These are phyloP conservation scores for Helotiales sp. DNA, from an alignment of 2,329 filamentous ascomycete species.

Conservation along the genomic window DNA sequence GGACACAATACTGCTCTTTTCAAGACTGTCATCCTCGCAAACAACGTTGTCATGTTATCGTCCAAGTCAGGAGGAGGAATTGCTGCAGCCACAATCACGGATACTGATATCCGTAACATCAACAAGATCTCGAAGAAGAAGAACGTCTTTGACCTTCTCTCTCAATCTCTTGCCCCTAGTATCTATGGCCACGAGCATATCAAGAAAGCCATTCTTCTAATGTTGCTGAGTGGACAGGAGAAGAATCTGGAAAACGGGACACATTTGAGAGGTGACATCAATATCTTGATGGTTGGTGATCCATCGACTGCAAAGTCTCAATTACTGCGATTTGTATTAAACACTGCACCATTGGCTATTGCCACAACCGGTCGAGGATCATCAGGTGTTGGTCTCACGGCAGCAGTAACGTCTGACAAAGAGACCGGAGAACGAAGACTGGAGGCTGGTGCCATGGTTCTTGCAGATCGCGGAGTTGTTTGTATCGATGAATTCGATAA, in stretches of 20 bases:
- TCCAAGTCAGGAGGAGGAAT: conserved; percentile 96
- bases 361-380: conserved; percentile 96
- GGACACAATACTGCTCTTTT: conserved; percentile 91
- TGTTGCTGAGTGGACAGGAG: conserved; percentile 94
- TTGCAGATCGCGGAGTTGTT: conserved; percentile 93
- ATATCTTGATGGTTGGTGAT: conserved; percentile 98
- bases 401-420: conserved; percentile 94
- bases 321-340: conserved; percentile 92
- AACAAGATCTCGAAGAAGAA: conserved; percentile 96
- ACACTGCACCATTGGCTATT: conserved; percentile 94
- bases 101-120: conserved; percentile 97
- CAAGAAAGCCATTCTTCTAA: conserved; percentile 95
- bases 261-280: conserved; percentile 97
- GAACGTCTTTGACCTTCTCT: conserved; percentile 89
- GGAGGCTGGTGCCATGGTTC: conserved; percentile 98
- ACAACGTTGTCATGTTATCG: conserved; percentile 92
- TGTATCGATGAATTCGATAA: conserved; percentile 99
- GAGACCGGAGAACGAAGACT: conserved; percentile 94
- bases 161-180: conserved; percentile 92
- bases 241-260: conserved; percentile 99
- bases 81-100: conserved; percentile 88
- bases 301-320: conserved; percentile 99
- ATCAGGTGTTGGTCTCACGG: conserved; percentile 95
- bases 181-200: conserved; percentile 98
- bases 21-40: conserved; percentile 90